A percentile compares a stretch with the other conserved stretches of the same genome.
Evolutionary conservation across 2,329 filamentous ascomycete species (phyloP).

Genomic region (Mycocentrospora acerina): DNA sequence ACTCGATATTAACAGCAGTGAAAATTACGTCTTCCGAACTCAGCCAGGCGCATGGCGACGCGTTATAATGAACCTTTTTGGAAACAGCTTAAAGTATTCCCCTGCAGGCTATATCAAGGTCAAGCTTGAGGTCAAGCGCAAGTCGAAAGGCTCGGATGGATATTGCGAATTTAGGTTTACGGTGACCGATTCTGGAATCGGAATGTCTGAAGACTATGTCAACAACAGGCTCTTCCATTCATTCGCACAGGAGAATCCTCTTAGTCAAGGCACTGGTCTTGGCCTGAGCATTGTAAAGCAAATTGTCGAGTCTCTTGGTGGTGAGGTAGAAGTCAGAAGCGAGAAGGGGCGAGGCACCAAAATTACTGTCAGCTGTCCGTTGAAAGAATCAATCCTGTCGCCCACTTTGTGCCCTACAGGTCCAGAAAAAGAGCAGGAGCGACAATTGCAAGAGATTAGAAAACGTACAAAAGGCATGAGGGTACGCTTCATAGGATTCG

Average conservation of each 20-base stretch:
- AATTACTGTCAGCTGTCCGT: slow-evolving; percentile 38
- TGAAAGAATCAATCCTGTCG: slow-evolving; percentile 34
- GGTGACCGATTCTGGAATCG: slow-evolving; percentile 43
- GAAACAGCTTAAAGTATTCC: slow-evolving; percentile 45
- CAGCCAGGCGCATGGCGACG: slow-evolving; percentile 43
- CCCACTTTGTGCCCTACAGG: slow-evolving; percentile 24
- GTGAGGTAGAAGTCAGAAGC: slow-evolving; percentile 40
- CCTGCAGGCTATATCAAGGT: slow-evolving; percentile 39
- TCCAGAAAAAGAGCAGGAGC: slow-evolving; percentile 26
- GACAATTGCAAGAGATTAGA: slow-evolving; percentile 20
- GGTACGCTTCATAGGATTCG: slow-evolving; percentile 37
- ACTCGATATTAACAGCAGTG: slow-evolving; percentile 38
- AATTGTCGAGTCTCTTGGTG: slow-evolving; percentile 40
- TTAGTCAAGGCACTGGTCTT: slow-evolving; percentile 43
- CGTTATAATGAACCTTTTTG: slow-evolving; percentile 44
- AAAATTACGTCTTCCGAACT: slow-evolving; percentile 40
- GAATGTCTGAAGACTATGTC: slow-evolving; percentile 44
- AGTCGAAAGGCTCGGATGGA: slow-evolving; percentile 20
- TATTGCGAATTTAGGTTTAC: slow-evolving; percentile 33
- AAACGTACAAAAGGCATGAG: slow-evolving; percentile 34
- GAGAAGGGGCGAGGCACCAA: slow-evolving; percentile 40
- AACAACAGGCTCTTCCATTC: slow-evolving; percentile 41
- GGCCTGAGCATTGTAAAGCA: slow-evolving; percentile 44
- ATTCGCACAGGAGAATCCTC: slow-evolving; percentile 43
- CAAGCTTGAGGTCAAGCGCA: slow-evolving; percentile 35